Percentiles rank a stretch among this genome's conserved stretches.
These are phyloP conservation scores for Dianthus caryophyllus DNA, from an alignment of 148 eudicot species.

Conservation along the genomic window DNA sequence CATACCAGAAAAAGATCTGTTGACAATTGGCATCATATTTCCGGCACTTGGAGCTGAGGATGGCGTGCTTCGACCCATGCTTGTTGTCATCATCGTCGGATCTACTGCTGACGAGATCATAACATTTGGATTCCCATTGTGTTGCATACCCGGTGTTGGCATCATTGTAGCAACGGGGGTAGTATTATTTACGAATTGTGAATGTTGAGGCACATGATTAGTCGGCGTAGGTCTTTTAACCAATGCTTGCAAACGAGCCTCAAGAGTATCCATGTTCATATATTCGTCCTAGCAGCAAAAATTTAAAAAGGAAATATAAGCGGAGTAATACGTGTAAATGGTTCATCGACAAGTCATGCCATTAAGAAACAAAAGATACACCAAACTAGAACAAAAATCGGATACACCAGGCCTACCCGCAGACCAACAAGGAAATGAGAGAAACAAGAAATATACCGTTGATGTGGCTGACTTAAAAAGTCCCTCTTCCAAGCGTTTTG, in stretches of 20 bases:
- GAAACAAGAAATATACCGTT: conserved; percentile 38
- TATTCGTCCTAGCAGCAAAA: conserved; percentile 62
- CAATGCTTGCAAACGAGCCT: conserved; percentile 53
- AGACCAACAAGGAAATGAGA: not conserved
- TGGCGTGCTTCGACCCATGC: conserved; percentile 35
- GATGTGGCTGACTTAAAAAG: conserved; percentile 50
- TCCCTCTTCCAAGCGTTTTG: conserved; percentile 71
- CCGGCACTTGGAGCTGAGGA: conserved; percentile 41
- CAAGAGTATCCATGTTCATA: conserved; percentile 63
- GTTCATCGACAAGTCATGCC: not conserved
- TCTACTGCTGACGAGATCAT: conserved; percentile 53
- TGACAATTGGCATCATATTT: conserved; percentile 41
- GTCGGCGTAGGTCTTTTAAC: conserved; percentile 36
- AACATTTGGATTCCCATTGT: conserved; percentile 49
- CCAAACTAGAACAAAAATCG: not conserved
- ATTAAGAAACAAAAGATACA: not conserved
- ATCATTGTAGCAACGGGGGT: conserved; percentile 79
- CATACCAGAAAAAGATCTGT: conserved; percentile 38
- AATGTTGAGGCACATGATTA: conserved; percentile 52
- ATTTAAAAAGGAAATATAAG: not conserved
- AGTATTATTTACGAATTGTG: conserved; percentile 55
- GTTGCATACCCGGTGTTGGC: conserved; percentile 90
- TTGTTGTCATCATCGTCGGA: conserved; percentile 37
- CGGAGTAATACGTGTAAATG: not conserved
- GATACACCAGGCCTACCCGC: not conserved